Evolutionary conservation across 768 basidiomycete species (phyloP).

Genomic region (Ephemerocybe angulata): DNA sequence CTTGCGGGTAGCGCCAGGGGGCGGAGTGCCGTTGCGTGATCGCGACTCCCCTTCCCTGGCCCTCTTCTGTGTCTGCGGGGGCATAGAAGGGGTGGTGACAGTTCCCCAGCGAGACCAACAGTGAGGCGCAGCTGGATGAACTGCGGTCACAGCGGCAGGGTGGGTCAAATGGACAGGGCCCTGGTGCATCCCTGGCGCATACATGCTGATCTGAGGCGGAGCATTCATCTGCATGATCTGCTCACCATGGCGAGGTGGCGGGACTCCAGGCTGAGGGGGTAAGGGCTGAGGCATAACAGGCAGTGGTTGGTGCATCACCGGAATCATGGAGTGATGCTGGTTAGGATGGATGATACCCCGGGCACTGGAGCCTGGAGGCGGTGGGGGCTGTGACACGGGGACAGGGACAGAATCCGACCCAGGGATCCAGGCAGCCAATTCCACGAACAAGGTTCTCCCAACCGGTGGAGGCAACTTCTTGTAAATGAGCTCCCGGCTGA

Average conservation of each 20-base stretch:
- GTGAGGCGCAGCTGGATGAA: constrained; percentile 27
- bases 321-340: neutral
- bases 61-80: constrained; percentile 41
- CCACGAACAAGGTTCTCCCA: constrained; percentile 68
- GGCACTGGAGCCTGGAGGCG: constrained; percentile 2
- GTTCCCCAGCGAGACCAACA: constrained; percentile 51
- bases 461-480: constrained; percentile 63
- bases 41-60: constrained; percentile 28
- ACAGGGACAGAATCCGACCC: constrained; percentile 34
- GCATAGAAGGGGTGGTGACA: constrained; percentile 42
- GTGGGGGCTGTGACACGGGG: constrained; percentile 1
- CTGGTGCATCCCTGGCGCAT: no score
- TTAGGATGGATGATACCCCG: constrained; percentile 1
- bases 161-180: constrained; percentile 7
- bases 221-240: constrained; percentile 10
- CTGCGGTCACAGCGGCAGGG: constrained; percentile 7
- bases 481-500: constrained; percentile 68
- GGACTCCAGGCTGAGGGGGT: neutral
- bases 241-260: constrained; percentile 10
- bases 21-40: constrained; percentile 28
- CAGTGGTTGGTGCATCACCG: neutral
- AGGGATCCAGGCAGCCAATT: constrained; percentile 62
- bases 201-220: constrained; percentile 8
- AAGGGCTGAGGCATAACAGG: neutral
- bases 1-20: constrained; percentile 41